Evolutionary conservation across 1,139 yeast genomes (phyloP).

Genomic region (Yarrowia galli): DNA sequence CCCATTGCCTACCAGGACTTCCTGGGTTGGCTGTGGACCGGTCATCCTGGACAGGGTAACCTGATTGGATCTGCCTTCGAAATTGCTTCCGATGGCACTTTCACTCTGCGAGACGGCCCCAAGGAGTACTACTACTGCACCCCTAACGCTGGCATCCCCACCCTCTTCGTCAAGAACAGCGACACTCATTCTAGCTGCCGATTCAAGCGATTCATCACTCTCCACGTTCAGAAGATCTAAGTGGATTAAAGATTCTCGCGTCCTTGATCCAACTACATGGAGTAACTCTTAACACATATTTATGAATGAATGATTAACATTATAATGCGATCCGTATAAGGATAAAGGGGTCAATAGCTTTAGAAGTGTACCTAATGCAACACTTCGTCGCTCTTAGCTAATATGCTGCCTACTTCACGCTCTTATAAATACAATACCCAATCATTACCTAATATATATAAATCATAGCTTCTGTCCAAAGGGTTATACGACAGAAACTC

Average conservation of each 20-base stretch:
- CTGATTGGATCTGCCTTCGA: background rate
- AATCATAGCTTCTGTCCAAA: constrained; percentile 1
- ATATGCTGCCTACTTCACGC: no score
- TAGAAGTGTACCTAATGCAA: no score
- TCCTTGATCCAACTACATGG: no score
- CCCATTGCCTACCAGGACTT: background rate
- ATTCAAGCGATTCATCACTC: background rate
- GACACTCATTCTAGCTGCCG: background rate
- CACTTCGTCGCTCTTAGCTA: no score
- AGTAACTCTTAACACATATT: background rate
- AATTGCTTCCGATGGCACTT: background rate
- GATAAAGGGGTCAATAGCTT: no score
- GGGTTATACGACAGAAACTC: constrained; percentile 6
- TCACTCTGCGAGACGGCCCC: background rate
- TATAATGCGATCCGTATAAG: no score
- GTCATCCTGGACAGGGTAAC: background rate
- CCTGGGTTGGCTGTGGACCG: background rate
- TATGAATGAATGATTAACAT: constrained; percentile 4
- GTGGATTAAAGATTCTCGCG: background rate
- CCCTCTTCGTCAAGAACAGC: background rate
- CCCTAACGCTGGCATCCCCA: background rate
- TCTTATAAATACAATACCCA: constrained; percentile 8
- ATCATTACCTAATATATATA: constrained; percentile 18
- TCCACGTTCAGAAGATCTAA: background rate
- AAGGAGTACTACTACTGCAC: background rate